These are phyloP conservation scores for Diaporthe vaccinii DNA, from an alignment of 2,329 filamentous ascomycete species.

Conservation along the genomic window DNA sequence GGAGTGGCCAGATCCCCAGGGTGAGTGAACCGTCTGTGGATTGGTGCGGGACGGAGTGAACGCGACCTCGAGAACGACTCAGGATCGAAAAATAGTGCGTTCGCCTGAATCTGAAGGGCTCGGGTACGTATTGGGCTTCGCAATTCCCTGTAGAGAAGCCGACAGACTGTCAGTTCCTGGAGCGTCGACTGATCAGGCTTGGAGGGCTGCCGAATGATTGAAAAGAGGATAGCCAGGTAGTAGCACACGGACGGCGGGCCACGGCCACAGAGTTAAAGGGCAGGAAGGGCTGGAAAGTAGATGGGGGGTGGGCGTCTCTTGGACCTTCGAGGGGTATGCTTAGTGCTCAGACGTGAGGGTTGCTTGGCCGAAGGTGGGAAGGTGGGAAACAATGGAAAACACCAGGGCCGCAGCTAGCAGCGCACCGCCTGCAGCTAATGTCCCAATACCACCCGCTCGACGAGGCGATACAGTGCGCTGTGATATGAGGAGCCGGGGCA, in stretches of 20 bases:
- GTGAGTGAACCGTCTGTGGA: neutral
- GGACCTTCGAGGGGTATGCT: conserved; percentile 36
- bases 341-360: conserved; percentile 39
- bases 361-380: conserved; percentile 48
- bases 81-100: conserved; percentile 39
- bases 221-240: conserved; percentile 66
- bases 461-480: conserved; percentile 38
- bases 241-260: conserved; percentile 61
- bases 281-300: conserved; percentile 44
- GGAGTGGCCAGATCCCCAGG: conserved; percentile 29
- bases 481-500: conserved; percentile 31
- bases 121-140: conserved; percentile 53
- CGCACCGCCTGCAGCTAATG: conserved; percentile 45
- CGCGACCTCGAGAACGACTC: conserved; percentile 34
- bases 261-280: conserved; percentile 55
- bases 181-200: conserved; percentile 59
- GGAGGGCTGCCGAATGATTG: conserved; percentile 62
- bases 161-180: conserved; percentile 54
- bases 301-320: conserved; percentile 47
- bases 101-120: conserved; percentile 44
- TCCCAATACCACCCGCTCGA: conserved; percentile 41
- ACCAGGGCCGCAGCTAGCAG: conserved; percentile 38
- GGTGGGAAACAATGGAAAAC: conserved; percentile 43
- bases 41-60: conserved; percentile 21
- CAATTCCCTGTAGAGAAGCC: conserved; percentile 56